Base-by-base conservation (phyloP, 345 rosid species). In the Murraya paniculata region DNA sequence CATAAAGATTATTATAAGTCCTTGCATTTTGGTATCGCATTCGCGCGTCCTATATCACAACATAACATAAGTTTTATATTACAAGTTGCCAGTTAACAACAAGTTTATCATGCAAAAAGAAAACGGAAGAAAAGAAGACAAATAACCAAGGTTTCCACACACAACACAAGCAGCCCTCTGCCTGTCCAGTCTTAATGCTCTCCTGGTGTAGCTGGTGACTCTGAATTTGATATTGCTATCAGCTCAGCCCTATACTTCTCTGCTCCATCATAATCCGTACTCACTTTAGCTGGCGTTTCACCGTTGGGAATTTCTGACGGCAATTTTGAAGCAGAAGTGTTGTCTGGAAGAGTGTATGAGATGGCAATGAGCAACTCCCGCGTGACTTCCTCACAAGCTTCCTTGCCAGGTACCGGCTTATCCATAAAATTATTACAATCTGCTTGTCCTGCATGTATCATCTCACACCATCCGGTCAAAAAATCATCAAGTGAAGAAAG, bases 321-420 rank as follows among this genome's bases (percentile, higher is more conserved):
- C 24, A 36, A 33, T 38, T 74, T 58, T 13, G 85, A 74, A 36
- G 33, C 24, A 62, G 36, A 19, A 28, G 10, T 39, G 9, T 59
- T 66, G 39, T 79, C 76, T 79, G 85, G 85, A 7, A 76, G 27
- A 22, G 81, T 57, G 69, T 74, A 73, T 9, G 86, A 77, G 72
- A 83, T 57, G 3, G 74, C 67, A 30, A 83, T 83, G 24, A 80
- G 83, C 9, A 83, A 73, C 79, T 83, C 83, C 72, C 86, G 73
- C 64, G 81, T 68, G 64, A 64, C 64, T 70, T 80, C 83, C 73
- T 69, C 77, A 35, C 50, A 59, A 30, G 16, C 58, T 36, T 68
- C 79, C 66, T 80, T 80, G 30, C 73, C 75, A 64, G 68, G 27
- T 30, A 62, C 66, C 10, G 73, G 57, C 78, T 77, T 83, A 62